Percentiles rank a stretch among this genome's conserved stretches.
These are phyloP conservation scores for Phoma sp. DNA, from an alignment of 2,329 filamentous ascomycete species.

Conservation along the genomic window DNA sequence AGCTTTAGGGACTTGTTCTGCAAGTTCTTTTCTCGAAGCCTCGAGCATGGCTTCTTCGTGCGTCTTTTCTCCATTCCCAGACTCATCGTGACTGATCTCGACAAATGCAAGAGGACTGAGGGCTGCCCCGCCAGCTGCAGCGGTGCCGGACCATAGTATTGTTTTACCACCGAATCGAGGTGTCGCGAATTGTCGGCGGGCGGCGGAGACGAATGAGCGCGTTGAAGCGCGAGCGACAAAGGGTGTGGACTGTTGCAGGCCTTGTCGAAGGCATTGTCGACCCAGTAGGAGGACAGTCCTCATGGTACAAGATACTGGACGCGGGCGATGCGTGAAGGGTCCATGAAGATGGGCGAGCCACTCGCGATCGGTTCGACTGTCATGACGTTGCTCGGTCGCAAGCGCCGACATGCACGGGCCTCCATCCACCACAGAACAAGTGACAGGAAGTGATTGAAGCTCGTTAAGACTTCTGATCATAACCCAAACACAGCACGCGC, in stretches of 20 bases:
- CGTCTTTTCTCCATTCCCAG: slow-evolving; percentile 63
- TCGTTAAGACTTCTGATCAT: too few relatives aligned
- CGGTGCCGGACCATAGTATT: slow-evolving; percentile 44
- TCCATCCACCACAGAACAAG: background rate
- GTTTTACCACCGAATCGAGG: slow-evolving; percentile 42
- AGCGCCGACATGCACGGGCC: slow-evolving; percentile 20
- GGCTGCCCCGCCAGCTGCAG: slow-evolving; percentile 33
- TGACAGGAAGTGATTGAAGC: background rate
- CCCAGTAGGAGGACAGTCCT: slow-evolving; percentile 57
- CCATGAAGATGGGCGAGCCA: slow-evolving; percentile 29
- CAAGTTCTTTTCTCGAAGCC: slow-evolving; percentile 77
- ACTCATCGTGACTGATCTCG: slow-evolving; percentile 60
- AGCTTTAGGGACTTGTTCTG: slow-evolving; percentile 69
- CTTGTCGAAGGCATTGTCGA: slow-evolving; percentile 58
- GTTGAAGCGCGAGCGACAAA: slow-evolving; percentile 25
- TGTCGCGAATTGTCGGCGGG: slow-evolving; percentile 43
- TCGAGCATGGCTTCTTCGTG: slow-evolving; percentile 87
- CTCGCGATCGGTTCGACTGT: slow-evolving; percentile 7
- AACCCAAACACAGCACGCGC: too few relatives aligned
- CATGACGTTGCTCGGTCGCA: slow-evolving; percentile 34
- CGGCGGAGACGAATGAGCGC: slow-evolving; percentile 36
- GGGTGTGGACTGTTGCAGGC: slow-evolving; percentile 34
- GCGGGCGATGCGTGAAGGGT: slow-evolving; percentile 26
- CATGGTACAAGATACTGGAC: slow-evolving; percentile 50
- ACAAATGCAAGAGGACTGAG: slow-evolving; percentile 67